Conservation (phyloP, 208 protist species). For the Acanthamoeba culbertsoni region DNA sequence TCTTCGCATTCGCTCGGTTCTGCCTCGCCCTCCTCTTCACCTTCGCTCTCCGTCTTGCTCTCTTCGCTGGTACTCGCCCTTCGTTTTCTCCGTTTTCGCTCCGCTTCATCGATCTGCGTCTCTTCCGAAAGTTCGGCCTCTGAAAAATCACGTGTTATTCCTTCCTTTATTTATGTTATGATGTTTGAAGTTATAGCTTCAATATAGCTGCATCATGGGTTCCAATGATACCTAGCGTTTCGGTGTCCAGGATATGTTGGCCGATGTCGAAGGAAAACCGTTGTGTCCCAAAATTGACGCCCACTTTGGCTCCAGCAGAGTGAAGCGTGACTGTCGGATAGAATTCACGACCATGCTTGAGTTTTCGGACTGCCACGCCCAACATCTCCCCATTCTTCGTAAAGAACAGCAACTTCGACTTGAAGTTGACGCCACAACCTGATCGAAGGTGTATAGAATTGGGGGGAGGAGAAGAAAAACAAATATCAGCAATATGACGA, state of each 20-base stretch:
- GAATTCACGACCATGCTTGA: neutral
- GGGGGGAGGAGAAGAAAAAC: neutral
- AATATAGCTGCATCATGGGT: no score
- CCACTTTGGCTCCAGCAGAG: neutral
- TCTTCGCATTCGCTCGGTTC: no score
- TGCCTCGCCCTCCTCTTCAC: neutral
- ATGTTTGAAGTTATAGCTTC: no score
- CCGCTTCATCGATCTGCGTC: neutral
- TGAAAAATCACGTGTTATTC: no score
- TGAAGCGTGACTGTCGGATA: neutral
- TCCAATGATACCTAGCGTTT: no score
- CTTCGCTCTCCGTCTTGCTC: neutral
- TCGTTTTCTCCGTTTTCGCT: neutral
- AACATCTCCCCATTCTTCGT: slow-evolving; percentile 57
- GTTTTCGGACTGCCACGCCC: neutral
- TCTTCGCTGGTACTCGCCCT: neutral
- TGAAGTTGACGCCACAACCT: slow-evolving; percentile 44
- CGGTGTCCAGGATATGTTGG: neutral
- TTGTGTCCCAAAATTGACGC: slow-evolving; percentile 22
- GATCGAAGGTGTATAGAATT: no score
- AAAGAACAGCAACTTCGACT: slow-evolving; percentile 37
- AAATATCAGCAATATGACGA: neutral
- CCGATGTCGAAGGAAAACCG: neutral
- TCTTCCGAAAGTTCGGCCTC: no score
- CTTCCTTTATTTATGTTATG: no score